Evolutionary conservation across 2,329 filamentous ascomycete species (phyloP).

Genomic region (Colletotrichum tofieldiae): DNA sequence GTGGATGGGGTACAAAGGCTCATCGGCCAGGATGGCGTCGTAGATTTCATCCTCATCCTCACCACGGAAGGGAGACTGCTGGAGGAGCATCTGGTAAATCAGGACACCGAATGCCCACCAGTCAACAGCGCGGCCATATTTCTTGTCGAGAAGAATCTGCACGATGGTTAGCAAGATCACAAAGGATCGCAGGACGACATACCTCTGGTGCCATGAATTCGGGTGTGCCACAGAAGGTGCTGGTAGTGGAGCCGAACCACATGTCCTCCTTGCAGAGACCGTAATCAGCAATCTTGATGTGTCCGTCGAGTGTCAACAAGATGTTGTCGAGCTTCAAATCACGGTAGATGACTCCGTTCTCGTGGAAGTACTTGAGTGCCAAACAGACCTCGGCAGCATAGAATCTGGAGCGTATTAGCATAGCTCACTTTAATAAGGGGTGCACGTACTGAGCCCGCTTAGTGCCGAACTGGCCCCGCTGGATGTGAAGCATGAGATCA

Average conservation of each 20-base stretch:
- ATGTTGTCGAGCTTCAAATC: slow-evolving; percentile 97
- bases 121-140: slow-evolving; percentile 96
- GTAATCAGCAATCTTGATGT: slow-evolving; percentile 99
- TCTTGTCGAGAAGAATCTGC: slow-evolving; percentile 96
- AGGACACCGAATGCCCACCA: slow-evolving; percentile 99
- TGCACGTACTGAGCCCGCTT: slow-evolving; percentile 89
- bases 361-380: slow-evolving; percentile 98
- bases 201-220: slow-evolving; percentile 99
- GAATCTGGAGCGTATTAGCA: slow-evolving; percentile 72
- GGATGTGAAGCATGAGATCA: slow-evolving; percentile 99
- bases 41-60: slow-evolving; percentile 99
- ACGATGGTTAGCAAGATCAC: slow-evolving; percentile 50
- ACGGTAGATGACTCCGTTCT: slow-evolving; percentile 98
- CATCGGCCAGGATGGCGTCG: slow-evolving; percentile 96
- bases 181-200: slow-evolving; percentile 49
- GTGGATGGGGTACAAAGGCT: slow-evolving; percentile 97
- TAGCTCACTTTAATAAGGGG: slow-evolving; percentile 46
- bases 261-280: slow-evolving; percentile 99
- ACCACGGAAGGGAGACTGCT: slow-evolving; percentile 98
- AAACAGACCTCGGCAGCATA: slow-evolving; percentile 98
- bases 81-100: slow-evolving; percentile 99
- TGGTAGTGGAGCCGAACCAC: slow-evolving; percentile 98
- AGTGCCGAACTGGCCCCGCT: slow-evolving; percentile 94
- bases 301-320: slow-evolving; percentile 91
- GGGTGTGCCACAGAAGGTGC: slow-evolving; percentile 99